Base-by-base conservation (phyloP, 164 flowering plant genomes). In the Magnolia officinalis region DNA sequence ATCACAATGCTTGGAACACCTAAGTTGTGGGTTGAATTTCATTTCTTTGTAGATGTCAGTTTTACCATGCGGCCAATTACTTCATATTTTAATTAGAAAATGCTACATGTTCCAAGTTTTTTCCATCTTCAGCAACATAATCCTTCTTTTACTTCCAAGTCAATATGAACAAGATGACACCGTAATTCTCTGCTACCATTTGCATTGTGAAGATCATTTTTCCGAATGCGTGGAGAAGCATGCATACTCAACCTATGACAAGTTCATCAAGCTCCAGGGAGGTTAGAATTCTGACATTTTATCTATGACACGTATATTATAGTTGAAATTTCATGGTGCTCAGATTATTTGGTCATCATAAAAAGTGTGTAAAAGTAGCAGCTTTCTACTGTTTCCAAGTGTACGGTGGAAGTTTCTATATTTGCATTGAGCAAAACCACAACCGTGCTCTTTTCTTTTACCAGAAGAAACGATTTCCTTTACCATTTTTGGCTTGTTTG, bases 181-280 rank as follows among this genome's bases (percentile, higher is more conserved):
- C 26, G 4, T 49, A 70, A 49, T 14, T 49, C 20, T 70, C 20
- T 70, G 49, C 24, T 45, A 45, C 10, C 61, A 11, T 55, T 29
- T 24, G 16, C 31, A 21, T 71, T 73, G 8, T 84, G 84, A 93
- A 96, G 97, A 96, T 88, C 97, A 96, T 83, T 91, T 96, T 83
- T 94, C 98, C 50, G 98, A 94, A 87, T 91, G 97, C 69, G 99
- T 96, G 69, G 99, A 96, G 88, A 82, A 69, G 76, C 99, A 96
- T 84, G 98, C 98, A 51, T 96, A 68, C 84, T 86, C 82, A 82
- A 94, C 99, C 76, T 96, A 92, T 77, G 98, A 96, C 89, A 94
- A 96, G 82, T 94, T 94, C 83, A 84, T 96, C 86, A 96, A 86
- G 84, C 86, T 80, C n/a, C 80, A 86, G 76, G 97, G 90, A 88